phyloP scores from a whole-genome alignment of 768 basidiomycete species.

The Aureoboletus auriporus region DNA sequence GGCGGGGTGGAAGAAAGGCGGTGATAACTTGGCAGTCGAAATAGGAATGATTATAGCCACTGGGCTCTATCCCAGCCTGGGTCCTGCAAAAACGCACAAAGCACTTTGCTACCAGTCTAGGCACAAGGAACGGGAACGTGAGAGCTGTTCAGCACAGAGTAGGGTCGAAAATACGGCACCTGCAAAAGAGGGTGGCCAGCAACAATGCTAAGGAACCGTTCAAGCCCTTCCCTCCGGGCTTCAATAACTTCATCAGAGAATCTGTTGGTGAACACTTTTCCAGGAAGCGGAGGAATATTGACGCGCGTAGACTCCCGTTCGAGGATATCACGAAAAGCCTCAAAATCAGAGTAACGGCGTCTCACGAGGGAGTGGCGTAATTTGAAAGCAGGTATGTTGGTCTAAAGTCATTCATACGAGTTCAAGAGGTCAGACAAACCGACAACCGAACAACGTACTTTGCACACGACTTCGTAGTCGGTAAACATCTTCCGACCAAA shows the following conservation, averaged over 20 bases:
- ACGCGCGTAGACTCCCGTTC: slow-evolving; percentile 96
- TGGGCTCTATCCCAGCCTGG: slow-evolving; percentile 85
- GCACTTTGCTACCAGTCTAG: slow-evolving; percentile 94
- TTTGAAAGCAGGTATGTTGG: slow-evolving; percentile 99
- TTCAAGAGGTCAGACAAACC: slow-evolving; percentile 1
- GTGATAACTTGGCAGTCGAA: not conserved
- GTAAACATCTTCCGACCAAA: slow-evolving; percentile 99
- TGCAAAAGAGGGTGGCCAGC: slow-evolving; percentile 96
- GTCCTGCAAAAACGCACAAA: slow-evolving; percentile 93
- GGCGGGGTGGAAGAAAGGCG: not conserved
- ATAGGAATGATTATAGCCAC: slow-evolving; percentile 51
- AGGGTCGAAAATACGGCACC: slow-evolving; percentile 42
- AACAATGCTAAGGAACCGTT: slow-evolving; percentile 92
- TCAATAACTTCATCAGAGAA: slow-evolving; percentile 99
- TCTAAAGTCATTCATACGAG: slow-evolving; percentile 42
- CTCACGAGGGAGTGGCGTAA: slow-evolving; percentile 88
- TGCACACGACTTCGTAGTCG: slow-evolving; percentile 98
- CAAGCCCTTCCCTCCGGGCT: slow-evolving; percentile 83
- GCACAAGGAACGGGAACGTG: not conserved
- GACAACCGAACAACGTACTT: slow-evolving; percentile 44
- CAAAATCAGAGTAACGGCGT: slow-evolving; percentile 88
- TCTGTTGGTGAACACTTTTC: slow-evolving; percentile 97
- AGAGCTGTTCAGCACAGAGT: not conserved
- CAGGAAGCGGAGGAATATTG: slow-evolving; percentile 95
- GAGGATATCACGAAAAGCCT: slow-evolving; percentile 96